phyloP scores from a whole-genome alignment of 2,329 filamentous ascomycete species.

The Parascedosporium putredinis region DNA sequence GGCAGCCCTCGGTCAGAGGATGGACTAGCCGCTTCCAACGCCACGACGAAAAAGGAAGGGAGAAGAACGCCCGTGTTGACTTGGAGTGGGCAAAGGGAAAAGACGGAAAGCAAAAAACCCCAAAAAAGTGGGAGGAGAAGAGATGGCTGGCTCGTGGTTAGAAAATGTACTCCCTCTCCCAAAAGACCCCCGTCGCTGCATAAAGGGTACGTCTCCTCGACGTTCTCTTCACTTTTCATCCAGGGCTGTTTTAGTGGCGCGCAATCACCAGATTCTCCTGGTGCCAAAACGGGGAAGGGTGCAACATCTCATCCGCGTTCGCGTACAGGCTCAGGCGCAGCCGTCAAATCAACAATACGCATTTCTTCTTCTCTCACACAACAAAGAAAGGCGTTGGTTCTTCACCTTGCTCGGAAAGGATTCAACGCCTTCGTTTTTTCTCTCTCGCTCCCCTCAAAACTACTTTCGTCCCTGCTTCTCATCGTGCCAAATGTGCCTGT shows the following conservation, averaged over 20 bases:
- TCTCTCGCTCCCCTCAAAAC: not conserved
- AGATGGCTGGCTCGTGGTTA: not conserved
- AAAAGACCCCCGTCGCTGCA: not conserved
- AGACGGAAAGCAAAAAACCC: not conserved
- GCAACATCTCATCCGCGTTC: no score
- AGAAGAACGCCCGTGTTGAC: not conserved
- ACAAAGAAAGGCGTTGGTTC: not conserved
- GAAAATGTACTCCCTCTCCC: not conserved
- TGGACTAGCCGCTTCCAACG: no score
- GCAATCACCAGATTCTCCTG: no score
- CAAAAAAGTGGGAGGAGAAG: not conserved
- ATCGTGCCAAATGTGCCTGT: slow-evolving; percentile 8
- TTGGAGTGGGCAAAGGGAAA: not conserved
- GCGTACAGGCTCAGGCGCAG: not conserved
- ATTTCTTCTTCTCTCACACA: not conserved
- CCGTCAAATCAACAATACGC: slow-evolving; percentile 1
- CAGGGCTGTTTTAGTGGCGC: no score
- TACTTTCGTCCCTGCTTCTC: not conserved
- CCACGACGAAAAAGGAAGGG: not conserved
- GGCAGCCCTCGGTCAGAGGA: not conserved
- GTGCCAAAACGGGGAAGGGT: no score
- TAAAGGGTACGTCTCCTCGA: no score
- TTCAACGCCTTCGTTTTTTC: not conserved
- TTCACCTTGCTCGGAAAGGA: not conserved
- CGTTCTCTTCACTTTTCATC: not conserved